Evolutionary conservation across 2,329 filamentous ascomycete genomes (phyloP).

Genomic region (Hypoxylon sp.): DNA sequence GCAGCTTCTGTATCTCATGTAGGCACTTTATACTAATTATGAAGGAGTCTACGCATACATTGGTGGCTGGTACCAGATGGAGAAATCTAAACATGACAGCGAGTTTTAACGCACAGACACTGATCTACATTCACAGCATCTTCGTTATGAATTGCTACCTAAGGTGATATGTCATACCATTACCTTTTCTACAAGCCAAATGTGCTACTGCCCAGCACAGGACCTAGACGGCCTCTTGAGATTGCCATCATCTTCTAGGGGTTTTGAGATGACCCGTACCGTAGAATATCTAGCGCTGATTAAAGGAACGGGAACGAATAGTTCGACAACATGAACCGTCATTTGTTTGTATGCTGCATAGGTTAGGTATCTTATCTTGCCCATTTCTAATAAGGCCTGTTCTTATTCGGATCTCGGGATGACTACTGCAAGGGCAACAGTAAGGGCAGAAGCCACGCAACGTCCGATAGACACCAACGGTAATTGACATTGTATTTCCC

Average conservation of each 20-base stretch:
- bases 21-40: neutral
- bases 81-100: neutral
- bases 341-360: neutral
- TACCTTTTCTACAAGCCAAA: neutral
- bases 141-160: slow-evolving; percentile 11
- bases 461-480: slow-evolving; percentile 8
- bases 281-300: neutral
- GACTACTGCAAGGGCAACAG: slow-evolving; percentile 18
- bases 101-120: slow-evolving; percentile 33
- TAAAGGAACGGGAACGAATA: neutral
- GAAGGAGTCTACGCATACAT: neutral
- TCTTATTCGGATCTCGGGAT: neutral
- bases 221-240: neutral
- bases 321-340: slow-evolving; percentile 1
- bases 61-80: neutral
- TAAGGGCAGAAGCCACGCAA: slow-evolving; percentile 9
- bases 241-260: slow-evolving; percentile 1
- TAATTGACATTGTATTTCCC: slow-evolving; percentile 6
- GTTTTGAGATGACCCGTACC: slow-evolving; percentile 5
- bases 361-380: neutral
- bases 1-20: neutral
- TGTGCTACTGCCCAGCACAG: neutral
- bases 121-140: slow-evolving; percentile 28
- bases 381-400: neutral
- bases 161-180: neutral